Conservation (phyloP, 2,329 filamentous ascomycete genomes). For the Pestalotiopsis fici region DNA sequence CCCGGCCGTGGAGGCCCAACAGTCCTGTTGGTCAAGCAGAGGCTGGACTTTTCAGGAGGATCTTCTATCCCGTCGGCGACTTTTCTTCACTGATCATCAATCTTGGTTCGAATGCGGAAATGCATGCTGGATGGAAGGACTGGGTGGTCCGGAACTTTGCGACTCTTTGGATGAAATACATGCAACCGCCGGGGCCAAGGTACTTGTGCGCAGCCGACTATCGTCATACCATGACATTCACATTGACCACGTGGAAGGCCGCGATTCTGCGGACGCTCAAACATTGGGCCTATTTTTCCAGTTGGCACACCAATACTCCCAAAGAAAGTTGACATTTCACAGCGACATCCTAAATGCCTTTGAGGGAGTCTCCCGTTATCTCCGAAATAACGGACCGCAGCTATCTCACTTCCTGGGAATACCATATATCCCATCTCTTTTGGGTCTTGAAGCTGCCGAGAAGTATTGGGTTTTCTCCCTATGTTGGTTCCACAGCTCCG, state of each 20-base stretch:
- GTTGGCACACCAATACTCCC: too few relatives aligned
- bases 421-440: neutral
- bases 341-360: neutral
- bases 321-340: neutral
- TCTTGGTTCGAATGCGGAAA: neutral
- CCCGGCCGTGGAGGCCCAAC: too few relatives aligned
- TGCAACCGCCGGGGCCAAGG: neutral
- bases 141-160: neutral
- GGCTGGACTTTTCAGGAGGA: neutral
- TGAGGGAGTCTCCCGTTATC: neutral
- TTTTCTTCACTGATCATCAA: neutral
- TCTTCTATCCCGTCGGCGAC: neutral
- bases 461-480: neutral
- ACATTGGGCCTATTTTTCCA: too few relatives aligned
- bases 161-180: neutral
- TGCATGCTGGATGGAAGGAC: neutral
- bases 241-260: too few relatives aligned
- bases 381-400: neutral
- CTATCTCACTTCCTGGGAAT: neutral
- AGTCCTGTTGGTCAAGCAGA: neutral
- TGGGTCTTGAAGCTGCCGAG: neutral
- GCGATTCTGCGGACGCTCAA: too few relatives aligned
- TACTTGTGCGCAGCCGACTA: too few relatives aligned
- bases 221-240: too few relatives aligned
- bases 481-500: neutral